phyloP scores from a whole-genome alignment of 345 rosid genomes.

The Moricandia arvensis region DNA sequence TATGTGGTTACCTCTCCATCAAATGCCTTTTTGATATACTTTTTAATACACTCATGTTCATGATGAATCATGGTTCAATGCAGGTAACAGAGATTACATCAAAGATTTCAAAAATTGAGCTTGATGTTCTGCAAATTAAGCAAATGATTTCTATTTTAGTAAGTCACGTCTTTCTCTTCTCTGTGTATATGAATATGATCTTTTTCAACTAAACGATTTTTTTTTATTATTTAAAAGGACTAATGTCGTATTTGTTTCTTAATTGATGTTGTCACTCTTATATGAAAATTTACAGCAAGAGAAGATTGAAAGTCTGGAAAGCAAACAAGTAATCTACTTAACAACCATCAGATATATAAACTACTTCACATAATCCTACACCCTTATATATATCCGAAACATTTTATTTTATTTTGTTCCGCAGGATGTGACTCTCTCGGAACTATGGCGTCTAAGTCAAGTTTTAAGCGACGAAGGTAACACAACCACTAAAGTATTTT shows the following conservation, averaged over 20 bases:
- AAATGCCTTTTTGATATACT: not conserved
- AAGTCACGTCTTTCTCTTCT: constrained; percentile 9
- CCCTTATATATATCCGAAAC: not conserved
- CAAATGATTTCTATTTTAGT: not conserved
- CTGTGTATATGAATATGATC: not conserved
- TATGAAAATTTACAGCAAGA: constrained; percentile 57
- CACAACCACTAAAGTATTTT: constrained; percentile 32
- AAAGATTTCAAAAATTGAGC: not conserved
- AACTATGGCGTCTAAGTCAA: constrained; percentile 69
- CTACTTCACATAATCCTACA: not conserved
- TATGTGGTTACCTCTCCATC: not conserved
- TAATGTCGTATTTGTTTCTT: not conserved
- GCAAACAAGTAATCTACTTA: constrained; percentile 60
- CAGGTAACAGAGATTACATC: not conserved
- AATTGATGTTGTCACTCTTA: constrained; percentile 1
- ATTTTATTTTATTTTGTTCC: not conserved
- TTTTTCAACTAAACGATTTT: not conserved
- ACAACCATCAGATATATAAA: constrained; percentile 1
- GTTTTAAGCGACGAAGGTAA: constrained; percentile 57
- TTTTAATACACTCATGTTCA: not conserved
- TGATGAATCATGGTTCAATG: not conserved
- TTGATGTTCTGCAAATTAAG: not conserved
- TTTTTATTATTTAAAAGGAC: not conserved
- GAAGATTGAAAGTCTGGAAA: constrained; percentile 70
- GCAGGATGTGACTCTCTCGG: constrained; percentile 71